Evolutionary conservation across 2,329 filamentous ascomycete species (phyloP).

Genomic region (Clarireedia homoeocarpa): DNA sequence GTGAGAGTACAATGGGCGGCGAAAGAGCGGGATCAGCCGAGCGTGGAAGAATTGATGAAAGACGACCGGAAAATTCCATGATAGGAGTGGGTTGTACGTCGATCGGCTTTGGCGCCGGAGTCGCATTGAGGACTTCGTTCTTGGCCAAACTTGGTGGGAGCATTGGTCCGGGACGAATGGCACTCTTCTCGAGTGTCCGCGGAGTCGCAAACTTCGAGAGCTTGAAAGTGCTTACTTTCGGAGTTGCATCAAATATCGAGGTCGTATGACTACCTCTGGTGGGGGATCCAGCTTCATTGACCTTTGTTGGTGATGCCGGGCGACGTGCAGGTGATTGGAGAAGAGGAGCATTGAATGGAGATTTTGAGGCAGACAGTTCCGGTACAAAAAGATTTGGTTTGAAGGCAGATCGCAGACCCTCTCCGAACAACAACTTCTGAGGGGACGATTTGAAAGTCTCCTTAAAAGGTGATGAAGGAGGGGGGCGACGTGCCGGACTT

Average conservation of each 20-base stretch:
- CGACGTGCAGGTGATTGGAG: constrained; percentile 29
- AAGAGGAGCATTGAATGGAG: constrained; percentile 25
- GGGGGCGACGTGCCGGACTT: constrained; percentile 49
- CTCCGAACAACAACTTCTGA: constrained; percentile 34
- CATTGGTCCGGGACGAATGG: constrained; percentile 18
- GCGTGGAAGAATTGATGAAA: constrained; percentile 34
- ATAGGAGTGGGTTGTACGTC: constrained; percentile 4
- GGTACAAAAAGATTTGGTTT: constrained; percentile 22
- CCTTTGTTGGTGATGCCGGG: constrained; percentile 28
- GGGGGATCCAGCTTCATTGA: constrained; percentile 25
- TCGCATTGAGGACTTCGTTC: constrained; percentile 2
- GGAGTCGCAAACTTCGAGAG: constrained; percentile 28
- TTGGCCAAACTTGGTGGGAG: constrained; percentile 14
- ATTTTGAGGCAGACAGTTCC: constrained; percentile 12
- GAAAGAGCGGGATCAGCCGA: constrained; percentile 25
- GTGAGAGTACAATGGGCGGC: constrained; percentile 1
- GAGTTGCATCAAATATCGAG: constrained; percentile 20
- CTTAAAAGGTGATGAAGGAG: constrained; percentile 45
- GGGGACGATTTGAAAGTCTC: constrained; percentile 50
- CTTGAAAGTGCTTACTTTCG: constrained; percentile 25
- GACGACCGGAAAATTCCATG: constrained; percentile 31
- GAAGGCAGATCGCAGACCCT: constrained; percentile 25
- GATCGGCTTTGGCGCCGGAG: neutral
- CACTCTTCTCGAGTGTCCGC: constrained; percentile 22
- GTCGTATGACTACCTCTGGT: constrained; percentile 13